phyloP scores from a whole-genome alignment of 345 rosid genomes.

The Aurinia saxatilis region DNA sequence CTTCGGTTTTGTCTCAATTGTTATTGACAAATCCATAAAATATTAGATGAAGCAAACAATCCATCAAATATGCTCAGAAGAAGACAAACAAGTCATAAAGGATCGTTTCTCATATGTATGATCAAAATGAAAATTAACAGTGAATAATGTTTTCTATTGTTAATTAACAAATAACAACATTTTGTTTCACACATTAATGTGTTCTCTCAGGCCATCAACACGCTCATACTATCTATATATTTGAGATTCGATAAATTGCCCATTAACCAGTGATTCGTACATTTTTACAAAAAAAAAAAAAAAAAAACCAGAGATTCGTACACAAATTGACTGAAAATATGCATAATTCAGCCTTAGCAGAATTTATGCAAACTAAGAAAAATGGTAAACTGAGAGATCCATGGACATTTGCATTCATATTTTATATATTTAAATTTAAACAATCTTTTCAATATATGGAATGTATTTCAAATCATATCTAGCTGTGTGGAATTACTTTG shows the following conservation, averaged over 20 bases:
- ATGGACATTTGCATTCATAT: too few species aligned
- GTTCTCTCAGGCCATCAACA: not conserved
- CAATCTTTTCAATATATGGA: not conserved
- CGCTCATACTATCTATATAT: not conserved
- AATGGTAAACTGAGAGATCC: too few species aligned
- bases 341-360: not conserved
- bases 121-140: too few species aligned
- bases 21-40: not conserved
- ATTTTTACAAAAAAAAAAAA: too few species aligned
- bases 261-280: not conserved
- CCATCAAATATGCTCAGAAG: not conserved
- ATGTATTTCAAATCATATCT: not conserved
- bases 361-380: too few species aligned
- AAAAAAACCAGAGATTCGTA: too few species aligned
- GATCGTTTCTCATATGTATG: not conserved
- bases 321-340: too few species aligned
- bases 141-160: not conserved
- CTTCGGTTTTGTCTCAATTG: conserved; percentile 23
- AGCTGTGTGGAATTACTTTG: not conserved
- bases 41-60: not conserved
- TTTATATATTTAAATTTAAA: too few species aligned
- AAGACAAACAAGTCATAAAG: conserved; percentile 11
- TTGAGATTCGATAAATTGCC: too few species aligned
- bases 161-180: too few species aligned
- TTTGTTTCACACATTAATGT: not conserved